Evolutionary conservation across 2,329 filamentous ascomycete species (phyloP), one percentile per base, ranked within the genome.

Genomic region (Talaromyces sp.): DNA sequence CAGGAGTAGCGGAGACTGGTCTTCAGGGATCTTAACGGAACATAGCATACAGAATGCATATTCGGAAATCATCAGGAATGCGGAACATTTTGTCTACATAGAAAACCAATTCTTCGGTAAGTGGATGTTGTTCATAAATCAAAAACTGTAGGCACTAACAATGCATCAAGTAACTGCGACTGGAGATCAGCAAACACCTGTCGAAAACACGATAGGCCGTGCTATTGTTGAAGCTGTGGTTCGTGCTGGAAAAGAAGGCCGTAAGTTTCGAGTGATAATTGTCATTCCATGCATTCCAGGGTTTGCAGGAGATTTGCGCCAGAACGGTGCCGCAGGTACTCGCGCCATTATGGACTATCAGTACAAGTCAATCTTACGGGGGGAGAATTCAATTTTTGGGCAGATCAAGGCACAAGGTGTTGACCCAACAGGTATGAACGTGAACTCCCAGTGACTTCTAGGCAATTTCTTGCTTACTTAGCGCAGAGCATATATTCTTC

Each of bases 291-390:
- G 53, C 31, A 95, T 97, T 58, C 93, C 94, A 7, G 94, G 93
- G 0, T 99, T 99, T 66, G 92, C 93, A 0, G 93, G 93, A 46
- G 93, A 97, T 69, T 80, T 99, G 31, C 81, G 92, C 58, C 85
- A 91, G 11, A 86, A 89, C 65, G 91, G 89, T 19, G 93, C 93
- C 0, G 84, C 84, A 1, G 93, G 93, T 9, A 97, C 93, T 0
- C 78, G 91, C 51, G 93, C 92, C 10, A 99, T 97, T 67, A 97
- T 99, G 91, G 92, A 97, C 70, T 97, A 96, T 69, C 94, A 97
- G 70, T 99, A 94, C 80, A 96, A 95, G 75, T 96, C 91, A 0
- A 96, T 99, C 63, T 90, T 88, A 68, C 87, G 94, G 45, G 94
- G 94, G 5, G 88, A 95, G 63, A 81, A 97, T 69, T 96, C 91